Evolutionary conservation across 768 basidiomycete species (phyloP).

Genomic region (Dacryopinax primogenitus): DNA sequence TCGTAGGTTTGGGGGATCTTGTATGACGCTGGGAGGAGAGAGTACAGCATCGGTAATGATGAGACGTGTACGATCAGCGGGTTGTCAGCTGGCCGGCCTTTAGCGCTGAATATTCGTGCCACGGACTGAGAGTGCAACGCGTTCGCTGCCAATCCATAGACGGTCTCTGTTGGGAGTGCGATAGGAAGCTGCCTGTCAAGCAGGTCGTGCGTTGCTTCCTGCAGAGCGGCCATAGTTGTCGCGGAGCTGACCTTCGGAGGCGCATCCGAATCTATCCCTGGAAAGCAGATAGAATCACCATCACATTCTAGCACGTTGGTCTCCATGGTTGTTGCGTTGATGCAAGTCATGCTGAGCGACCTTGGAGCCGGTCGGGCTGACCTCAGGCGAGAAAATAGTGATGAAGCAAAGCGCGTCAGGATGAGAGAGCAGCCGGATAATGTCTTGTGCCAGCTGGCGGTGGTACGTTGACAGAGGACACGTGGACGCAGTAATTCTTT

Average conservation of each 20-base stretch:
- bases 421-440: background rate
- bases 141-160: slow-evolving; percentile 90
- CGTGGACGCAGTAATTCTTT: background rate
- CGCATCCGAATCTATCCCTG: background rate
- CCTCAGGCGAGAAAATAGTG: background rate
- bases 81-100: slow-evolving; percentile 89
- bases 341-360: background rate
- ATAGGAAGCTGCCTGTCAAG: slow-evolving; percentile 34
- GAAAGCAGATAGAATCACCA: slow-evolving; percentile 15
- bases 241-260: slow-evolving; percentile 13
- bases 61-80: slow-evolving; percentile 96
- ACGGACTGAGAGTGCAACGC: slow-evolving; percentile 54
- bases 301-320: slow-evolving; percentile 14
- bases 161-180: slow-evolving; percentile 94
- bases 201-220: slow-evolving; percentile 34
- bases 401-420: background rate
- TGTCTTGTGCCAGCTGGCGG: slow-evolving; percentile 7
- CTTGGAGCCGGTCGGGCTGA: background rate
- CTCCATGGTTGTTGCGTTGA: background rate
- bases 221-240: slow-evolving; percentile 29
- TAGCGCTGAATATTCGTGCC: slow-evolving; percentile 66
- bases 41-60: slow-evolving; percentile 62
- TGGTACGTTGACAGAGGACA: background rate
- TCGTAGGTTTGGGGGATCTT: slow-evolving; percentile 51
- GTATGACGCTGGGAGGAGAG: slow-evolving; percentile 58